Conservation (phyloP, 306 rosid genomes). For the Aeschynomene evenia region DNA sequence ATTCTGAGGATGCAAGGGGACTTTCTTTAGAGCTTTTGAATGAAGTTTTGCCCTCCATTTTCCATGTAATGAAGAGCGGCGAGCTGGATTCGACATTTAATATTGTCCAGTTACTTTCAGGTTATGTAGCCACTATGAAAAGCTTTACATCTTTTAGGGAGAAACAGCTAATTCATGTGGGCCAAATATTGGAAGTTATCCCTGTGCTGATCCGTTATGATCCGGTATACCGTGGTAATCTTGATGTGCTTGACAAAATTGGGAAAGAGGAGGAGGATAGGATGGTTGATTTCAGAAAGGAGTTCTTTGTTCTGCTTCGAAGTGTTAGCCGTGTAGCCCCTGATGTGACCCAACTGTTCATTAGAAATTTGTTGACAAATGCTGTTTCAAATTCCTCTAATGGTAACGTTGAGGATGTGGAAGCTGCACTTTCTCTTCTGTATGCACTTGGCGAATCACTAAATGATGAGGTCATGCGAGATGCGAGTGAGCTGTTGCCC, state of each 20-base stretch:
- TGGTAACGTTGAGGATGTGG: slow-evolving; percentile 86
- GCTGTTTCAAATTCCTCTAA: slow-evolving; percentile 69
- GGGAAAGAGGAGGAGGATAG: slow-evolving; percentile 94
- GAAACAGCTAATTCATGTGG: slow-evolving; percentile 68
- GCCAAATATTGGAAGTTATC: slow-evolving; percentile 88
- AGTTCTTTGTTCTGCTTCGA: slow-evolving; percentile 72
- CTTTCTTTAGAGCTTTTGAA: slow-evolving; percentile 57
- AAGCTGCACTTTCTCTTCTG: slow-evolving; percentile 79
- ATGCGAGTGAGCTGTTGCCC: slow-evolving; percentile 70
- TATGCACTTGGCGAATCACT: slow-evolving; percentile 82
- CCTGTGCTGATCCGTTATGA: slow-evolving; percentile 71
- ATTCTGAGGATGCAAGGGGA: slow-evolving; percentile 72
- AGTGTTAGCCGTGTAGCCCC: slow-evolving; percentile 63
- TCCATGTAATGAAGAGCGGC: slow-evolving; percentile 68
- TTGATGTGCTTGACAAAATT: slow-evolving; percentile 73
- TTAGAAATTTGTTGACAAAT: slow-evolving; percentile 61
- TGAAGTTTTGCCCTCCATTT: slow-evolving; percentile 86
- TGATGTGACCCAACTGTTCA: slow-evolving; percentile 67
- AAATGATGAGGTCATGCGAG: slow-evolving; percentile 65
- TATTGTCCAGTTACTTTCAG: slow-evolving; percentile 78
- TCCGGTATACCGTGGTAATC: slow-evolving; percentile 63
- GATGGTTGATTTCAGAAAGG: slow-evolving; percentile 87
- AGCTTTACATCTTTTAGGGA: slow-evolving; percentile 65
- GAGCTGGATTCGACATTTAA: slow-evolving; percentile 81
- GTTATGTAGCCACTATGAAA: slow-evolving; percentile 77